These are phyloP conservation scores for Daedalea quercina DNA, from an alignment of 768 basidiomycete species.

Conservation along the genomic window DNA sequence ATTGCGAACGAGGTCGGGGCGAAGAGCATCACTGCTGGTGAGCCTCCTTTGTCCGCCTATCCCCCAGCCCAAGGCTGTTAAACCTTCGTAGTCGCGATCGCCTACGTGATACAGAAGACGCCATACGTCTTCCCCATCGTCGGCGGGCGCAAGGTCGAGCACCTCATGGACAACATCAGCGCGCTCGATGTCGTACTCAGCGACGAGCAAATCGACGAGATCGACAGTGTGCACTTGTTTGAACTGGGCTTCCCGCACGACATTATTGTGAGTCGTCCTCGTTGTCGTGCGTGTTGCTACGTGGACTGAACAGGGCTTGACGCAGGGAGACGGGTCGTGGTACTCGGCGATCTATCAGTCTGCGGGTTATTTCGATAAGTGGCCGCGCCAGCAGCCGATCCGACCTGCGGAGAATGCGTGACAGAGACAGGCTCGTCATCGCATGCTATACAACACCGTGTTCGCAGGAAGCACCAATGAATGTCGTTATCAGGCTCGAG, in stretches of 20 bases:
- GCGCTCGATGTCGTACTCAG: slow-evolving; percentile 40
- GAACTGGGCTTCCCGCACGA: slow-evolving; percentile 37
- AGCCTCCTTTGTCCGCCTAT: background rate
- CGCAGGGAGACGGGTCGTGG: slow-evolving; percentile 8
- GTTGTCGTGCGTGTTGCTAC: background rate
- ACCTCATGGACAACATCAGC: slow-evolving; percentile 42
- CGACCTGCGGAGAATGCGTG: slow-evolving; percentile 4
- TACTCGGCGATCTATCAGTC: slow-evolving; percentile 1
- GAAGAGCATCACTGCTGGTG: slow-evolving; percentile 10
- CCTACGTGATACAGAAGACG: slow-evolving; percentile 48
- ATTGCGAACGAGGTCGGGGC: slow-evolving; percentile 44
- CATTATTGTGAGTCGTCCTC: slow-evolving; percentile 16
- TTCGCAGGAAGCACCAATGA: background rate
- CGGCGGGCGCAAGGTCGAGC: slow-evolving; percentile 46
- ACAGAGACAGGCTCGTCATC: background rate
- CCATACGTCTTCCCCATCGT: slow-evolving; percentile 35
- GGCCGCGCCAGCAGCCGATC: slow-evolving; percentile 14
- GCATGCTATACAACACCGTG: background rate
- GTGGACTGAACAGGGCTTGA: background rate
- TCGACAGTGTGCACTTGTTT: slow-evolving; percentile 38
- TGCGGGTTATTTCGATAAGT: slow-evolving; percentile 19
- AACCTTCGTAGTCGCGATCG: slow-evolving; percentile 35
- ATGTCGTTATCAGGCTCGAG: too few species aligned
- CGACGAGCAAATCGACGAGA: slow-evolving; percentile 35
- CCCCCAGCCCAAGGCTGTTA: too few species aligned